A percentile compares a stretch with the other conserved stretches of the same genome.
Conservation (phyloP, 176 grass and related monocot genomes). For the Ampelocalamus luodianensis region DNA sequence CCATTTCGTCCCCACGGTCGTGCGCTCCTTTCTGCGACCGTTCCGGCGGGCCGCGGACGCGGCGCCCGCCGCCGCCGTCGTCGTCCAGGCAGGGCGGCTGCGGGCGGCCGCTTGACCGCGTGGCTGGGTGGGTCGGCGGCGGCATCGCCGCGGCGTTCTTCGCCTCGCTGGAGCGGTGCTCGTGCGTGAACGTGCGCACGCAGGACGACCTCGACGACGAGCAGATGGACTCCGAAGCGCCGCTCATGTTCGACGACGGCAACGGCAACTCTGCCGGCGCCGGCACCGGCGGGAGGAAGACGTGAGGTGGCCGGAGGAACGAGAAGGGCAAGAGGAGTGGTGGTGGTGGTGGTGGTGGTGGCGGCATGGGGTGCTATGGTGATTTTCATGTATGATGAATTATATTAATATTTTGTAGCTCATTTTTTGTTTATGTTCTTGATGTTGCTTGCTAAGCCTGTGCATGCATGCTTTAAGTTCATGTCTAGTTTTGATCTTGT, state of each 20-base stretch:
- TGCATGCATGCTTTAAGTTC: neutral
- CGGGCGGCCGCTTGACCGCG: slow-evolving; percentile 60
- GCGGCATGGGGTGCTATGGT: neutral
- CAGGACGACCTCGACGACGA: slow-evolving; percentile 71
- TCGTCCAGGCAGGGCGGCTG: slow-evolving; percentile 28
- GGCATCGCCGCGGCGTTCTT: slow-evolving; percentile 76
- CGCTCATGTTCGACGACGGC: slow-evolving; percentile 51
- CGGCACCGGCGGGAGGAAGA: neutral
- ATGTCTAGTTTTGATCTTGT: neutral
- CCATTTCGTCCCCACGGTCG: slow-evolving; percentile 37
- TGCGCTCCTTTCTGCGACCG: slow-evolving; percentile 37
- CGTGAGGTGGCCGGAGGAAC: slow-evolving; percentile 20
- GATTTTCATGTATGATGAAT: slow-evolving; percentile 1
- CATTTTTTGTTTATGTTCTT: neutral
- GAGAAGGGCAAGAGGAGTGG: slow-evolving; percentile 31
- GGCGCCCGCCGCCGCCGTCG: slow-evolving; percentile 32
- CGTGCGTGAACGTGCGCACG: slow-evolving; percentile 73
- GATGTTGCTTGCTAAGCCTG: neutral
- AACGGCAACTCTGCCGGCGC: neutral
- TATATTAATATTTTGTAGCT: neutral
- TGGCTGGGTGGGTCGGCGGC: slow-evolving; percentile 70
- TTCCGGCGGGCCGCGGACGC: slow-evolving; percentile 20
- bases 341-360: neutral
- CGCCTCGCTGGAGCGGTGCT: slow-evolving; percentile 79
- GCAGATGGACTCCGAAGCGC: slow-evolving; percentile 49